Base-by-base conservation (phyloP, 2,329 filamentous ascomycete genomes). In the Trichoderma sp. region DNA sequence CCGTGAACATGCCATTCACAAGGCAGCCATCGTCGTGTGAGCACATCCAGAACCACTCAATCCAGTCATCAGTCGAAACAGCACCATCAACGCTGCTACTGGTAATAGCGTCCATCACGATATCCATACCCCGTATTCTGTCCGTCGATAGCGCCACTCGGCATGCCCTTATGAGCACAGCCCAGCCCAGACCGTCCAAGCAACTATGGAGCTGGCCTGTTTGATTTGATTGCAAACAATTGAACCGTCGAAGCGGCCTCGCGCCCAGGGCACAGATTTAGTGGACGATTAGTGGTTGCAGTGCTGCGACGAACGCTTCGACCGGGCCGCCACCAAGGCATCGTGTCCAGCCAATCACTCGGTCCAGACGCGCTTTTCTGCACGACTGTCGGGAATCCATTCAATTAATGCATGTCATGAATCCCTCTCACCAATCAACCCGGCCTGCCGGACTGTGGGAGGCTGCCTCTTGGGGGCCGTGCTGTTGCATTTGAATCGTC, bases 391-490 rank as follows among this genome's bases (percentile, higher is more conserved):
- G 73, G 43, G 43, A 70, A 71, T 62, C 66, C 71, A 72, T 74
- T 43, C 70, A 12, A 56, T n/a, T 57, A 57, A 73, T 74, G 72
- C 73, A 77, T 78, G 76, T 76, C 75, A 76, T 74, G 73, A 73
- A 72, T 70, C 72, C 71, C 43, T 58, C 69, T 58, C 73, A 66
- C 53, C 62, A 70, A 73, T 73, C 71, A 75, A 47, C 66, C 56
- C 39, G 56, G 34, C 21, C 61, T 66, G 63, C 65, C 60, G 39
- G 57, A 47, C 64, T 61, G 60, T 39, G 43, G 53, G 57, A 58
- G 57, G 62, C 70, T 66, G 60, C 68, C 58, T 71, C 68, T 64
- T 43, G 68, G 60, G 60, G 57, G 47, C 47, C 60, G 57, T 28
- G 56, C 56, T 63, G 65, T 60, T 9, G 65, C 56, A 68, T 47